Evolutionary conservation across 192 early-diverging fungal species (phyloP).

Genomic region (Borealophlyctis nickersoniae): DNA sequence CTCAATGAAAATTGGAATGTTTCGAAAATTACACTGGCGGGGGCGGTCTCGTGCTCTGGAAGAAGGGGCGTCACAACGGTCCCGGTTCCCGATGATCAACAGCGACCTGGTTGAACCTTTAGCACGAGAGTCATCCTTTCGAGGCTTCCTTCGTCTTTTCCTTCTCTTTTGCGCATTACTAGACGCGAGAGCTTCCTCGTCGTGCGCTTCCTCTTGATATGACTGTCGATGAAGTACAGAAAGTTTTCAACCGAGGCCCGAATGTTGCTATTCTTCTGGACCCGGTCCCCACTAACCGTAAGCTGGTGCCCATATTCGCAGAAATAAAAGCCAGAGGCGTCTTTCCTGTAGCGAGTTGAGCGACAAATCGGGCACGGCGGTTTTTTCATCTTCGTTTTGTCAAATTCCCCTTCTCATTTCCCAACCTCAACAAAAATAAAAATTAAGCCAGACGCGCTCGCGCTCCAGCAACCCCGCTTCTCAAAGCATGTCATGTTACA

Average conservation of each 20-base stretch:
- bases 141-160: neutral
- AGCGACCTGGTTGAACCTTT: too few species aligned
- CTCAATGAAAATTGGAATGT: constrained; percentile 18
- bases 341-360: constrained; percentile 17
- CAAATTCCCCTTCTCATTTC: too few species aligned
- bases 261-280: too few species aligned
- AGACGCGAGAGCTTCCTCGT: constrained; percentile 18
- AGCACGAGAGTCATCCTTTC: too few species aligned
- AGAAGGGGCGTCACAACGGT: too few species aligned
- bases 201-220: constrained; percentile 20
- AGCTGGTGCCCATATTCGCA: constrained; percentile 28
- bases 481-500: too few species aligned
- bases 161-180: constrained; percentile 4
- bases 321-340: constrained; percentile 23
- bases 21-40: constrained; percentile 25
- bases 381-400: constrained; percentile 6
- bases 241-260: too few species aligned
- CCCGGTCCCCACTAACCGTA: constrained; percentile 9
- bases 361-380: constrained; percentile 28
- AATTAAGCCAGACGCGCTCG: too few species aligned
- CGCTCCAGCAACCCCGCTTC: too few species aligned
- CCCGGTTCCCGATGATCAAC: too few species aligned
- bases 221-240: constrained; percentile 2
- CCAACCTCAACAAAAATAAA: too few species aligned
- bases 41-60: constrained; percentile 1